Conservation (phyloP, 805 yeast genomes). For the Wickerhamomyces silvicola region DNA sequence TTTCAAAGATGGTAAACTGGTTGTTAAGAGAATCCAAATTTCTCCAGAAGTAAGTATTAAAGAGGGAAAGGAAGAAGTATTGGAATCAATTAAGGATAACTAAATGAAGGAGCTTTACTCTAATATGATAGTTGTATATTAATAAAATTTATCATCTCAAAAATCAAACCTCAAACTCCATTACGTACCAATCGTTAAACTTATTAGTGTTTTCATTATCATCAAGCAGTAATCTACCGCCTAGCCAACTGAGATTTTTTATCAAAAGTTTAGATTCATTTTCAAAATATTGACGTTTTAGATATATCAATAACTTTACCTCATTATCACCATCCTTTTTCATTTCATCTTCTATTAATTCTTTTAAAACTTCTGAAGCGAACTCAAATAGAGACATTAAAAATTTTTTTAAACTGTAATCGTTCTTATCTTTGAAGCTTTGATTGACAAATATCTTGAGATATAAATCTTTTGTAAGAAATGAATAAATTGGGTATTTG, state of each 20-base stretch:
- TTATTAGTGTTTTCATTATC: slow-evolving; percentile 16
- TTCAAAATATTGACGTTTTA: slow-evolving; percentile 19
- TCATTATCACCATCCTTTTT: slow-evolving; percentile 3
- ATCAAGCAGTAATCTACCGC: slow-evolving; percentile 17
- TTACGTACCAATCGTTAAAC: slow-evolving; percentile 22
- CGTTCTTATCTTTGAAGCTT: slow-evolving; percentile 14
- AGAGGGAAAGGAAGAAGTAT: slow-evolving; percentile 53
- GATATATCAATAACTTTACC: slow-evolving; percentile 15
- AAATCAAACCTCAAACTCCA: slow-evolving; percentile 22
- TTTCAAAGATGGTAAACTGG: slow-evolving; percentile 68
- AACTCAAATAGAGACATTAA: slow-evolving; percentile 20
- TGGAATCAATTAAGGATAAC: too few species aligned
- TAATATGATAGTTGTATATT: too few species aligned
- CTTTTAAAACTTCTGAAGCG: slow-evolving; percentile 16
- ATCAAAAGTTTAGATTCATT: slow-evolving; percentile 18
- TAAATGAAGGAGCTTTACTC: too few species aligned
- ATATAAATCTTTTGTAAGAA: slow-evolving; percentile 7
- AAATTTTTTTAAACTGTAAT: slow-evolving; percentile 18
- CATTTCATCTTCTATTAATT: slow-evolving; percentile 2
- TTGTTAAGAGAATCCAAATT: slow-evolving; percentile 30
- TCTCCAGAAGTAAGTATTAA: slow-evolving; percentile 52
- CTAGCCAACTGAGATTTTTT: slow-evolving; percentile 22
- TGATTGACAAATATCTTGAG: slow-evolving; percentile 19
- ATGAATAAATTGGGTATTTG: slow-evolving; percentile 18
- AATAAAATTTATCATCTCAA: not conserved